These are phyloP conservation scores for Dysphania ambrosioides DNA, from an alignment of 148 eudicot species.

Conservation along the genomic window DNA sequence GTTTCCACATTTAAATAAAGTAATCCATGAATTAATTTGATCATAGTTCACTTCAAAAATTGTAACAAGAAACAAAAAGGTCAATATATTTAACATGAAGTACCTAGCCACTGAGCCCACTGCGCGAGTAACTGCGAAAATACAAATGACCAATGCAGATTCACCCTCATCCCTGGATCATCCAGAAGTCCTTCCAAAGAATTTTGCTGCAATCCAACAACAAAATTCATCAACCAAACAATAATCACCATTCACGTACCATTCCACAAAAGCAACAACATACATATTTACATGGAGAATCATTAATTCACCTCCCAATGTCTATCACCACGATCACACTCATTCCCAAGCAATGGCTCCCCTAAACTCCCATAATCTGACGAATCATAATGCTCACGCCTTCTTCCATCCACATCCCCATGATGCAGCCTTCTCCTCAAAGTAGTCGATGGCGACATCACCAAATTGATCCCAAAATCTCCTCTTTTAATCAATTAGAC, in stretches of 20 bases:
- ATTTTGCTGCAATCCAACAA: conserved; percentile 37
- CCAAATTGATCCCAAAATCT: conserved; percentile 10
- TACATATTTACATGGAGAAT: conserved; percentile 6
- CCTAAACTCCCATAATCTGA: conserved; percentile 48
- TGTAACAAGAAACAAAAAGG: not conserved
- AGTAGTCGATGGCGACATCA: conserved; percentile 54
- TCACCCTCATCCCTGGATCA: conserved; percentile 65
- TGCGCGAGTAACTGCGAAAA: conserved; percentile 80
- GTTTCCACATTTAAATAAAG: not conserved
- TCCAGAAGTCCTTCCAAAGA: conserved; percentile 54
- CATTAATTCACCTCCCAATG: conserved; percentile 38
- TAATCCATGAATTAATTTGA: no score
- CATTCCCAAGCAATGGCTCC: conserved; percentile 76
- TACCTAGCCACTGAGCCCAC: conserved; percentile 98
- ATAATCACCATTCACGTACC: conserved; percentile 18
- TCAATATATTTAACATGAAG: conserved; percentile 18
- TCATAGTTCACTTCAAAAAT: not conserved
- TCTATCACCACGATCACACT: conserved; percentile 36
- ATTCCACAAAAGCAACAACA: not conserved
- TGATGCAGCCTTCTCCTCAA: conserved; percentile 91
- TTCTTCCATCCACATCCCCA: conserved; percentile 79
- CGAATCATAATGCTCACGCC: conserved; percentile 56
- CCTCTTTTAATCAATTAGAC: conserved; percentile 3
- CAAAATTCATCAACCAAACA: conserved; percentile 13
- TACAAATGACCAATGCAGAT: conserved; percentile 76